A percentile compares a stretch with the other conserved stretches of the same genome.
Conservation (phyloP, 1,139 yeast species). For the Blastobotrys ciferrii region DNA sequence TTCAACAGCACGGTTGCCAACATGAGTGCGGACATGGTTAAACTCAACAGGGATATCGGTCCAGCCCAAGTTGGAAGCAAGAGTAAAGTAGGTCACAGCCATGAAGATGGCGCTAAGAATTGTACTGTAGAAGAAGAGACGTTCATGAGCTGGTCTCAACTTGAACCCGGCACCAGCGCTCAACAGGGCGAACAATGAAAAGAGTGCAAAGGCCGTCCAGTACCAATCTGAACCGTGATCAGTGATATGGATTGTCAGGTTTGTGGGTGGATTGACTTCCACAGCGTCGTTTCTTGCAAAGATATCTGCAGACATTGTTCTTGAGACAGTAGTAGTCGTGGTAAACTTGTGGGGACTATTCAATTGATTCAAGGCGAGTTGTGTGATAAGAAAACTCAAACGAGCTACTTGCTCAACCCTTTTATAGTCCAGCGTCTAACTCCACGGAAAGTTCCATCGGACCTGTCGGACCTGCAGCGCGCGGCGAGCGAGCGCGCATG, state of each 20-base stretch:
- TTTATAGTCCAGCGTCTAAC: constrained; percentile 5
- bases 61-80: constrained; percentile 70
- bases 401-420: background rate
- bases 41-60: constrained; percentile 55
- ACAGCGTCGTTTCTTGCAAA: constrained; percentile 49
- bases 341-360: background rate
- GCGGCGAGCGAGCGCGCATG: background rate
- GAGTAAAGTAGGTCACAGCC: constrained; percentile 56
- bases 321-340: background rate
- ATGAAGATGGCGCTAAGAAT: constrained; percentile 47
- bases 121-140: constrained; percentile 48
- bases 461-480: background rate
- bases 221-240: constrained; percentile 66
- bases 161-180: constrained; percentile 44
- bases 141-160: constrained; percentile 40
- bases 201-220: constrained; percentile 61
- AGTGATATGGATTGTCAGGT: constrained; percentile 53
- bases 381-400: background rate
- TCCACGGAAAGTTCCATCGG: constrained; percentile 5
- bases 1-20: constrained; percentile 35
- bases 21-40: constrained; percentile 43
- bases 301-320: constrained; percentile 10
- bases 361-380: background rate
- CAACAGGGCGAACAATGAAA: constrained; percentile 45
- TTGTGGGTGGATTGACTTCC: constrained; percentile 45